Evolutionary conservation across 2,329 filamentous ascomycete species (phyloP).

Genomic region (Colletotrichum filicis): DNA sequence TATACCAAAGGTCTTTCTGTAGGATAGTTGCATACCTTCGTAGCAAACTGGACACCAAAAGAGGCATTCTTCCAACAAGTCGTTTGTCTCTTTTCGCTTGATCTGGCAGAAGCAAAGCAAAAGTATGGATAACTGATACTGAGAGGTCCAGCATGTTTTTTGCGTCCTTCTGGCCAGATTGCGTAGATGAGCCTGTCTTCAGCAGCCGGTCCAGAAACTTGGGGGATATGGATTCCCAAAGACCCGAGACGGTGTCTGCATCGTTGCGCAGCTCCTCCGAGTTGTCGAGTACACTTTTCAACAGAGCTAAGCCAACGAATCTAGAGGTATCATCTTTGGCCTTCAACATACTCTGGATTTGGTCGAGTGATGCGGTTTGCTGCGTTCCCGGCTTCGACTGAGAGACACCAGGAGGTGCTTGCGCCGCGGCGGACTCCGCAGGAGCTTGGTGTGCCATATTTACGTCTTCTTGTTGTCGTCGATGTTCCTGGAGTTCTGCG

Average conservation of each 20-base stretch:
- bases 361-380: conserved; percentile 49
- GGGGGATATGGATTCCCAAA: conserved; percentile 71
- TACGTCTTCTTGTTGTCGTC: neutral
- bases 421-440: neutral
- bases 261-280: conserved; percentile 62
- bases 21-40: conserved; percentile 55
- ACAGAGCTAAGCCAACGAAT: conserved; percentile 74
- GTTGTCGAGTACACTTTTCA: conserved; percentile 74
- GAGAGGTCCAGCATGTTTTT: conserved; percentile 72
- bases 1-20: neutral
- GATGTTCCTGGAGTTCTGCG: neutral
- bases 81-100: conserved; percentile 54
- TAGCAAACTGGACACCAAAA: conserved; percentile 63
- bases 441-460: conserved; percentile 8
- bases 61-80: conserved; percentile 63
- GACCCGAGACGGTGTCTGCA: conserved; percentile 52
- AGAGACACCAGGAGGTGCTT: neutral
- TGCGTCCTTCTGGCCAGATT: conserved; percentile 54
- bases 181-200: conserved; percentile 57
- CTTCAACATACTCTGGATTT: conserved; percentile 65
- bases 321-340: conserved; percentile 74
- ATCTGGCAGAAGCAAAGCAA: conserved; percentile 66
- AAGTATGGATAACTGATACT: conserved; percentile 72
- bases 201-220: conserved; percentile 74
- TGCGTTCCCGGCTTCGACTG: conserved; percentile 18